phyloP scores from a whole-genome alignment of 2,329 filamentous ascomycete species.

The Penicillium sp. region DNA sequence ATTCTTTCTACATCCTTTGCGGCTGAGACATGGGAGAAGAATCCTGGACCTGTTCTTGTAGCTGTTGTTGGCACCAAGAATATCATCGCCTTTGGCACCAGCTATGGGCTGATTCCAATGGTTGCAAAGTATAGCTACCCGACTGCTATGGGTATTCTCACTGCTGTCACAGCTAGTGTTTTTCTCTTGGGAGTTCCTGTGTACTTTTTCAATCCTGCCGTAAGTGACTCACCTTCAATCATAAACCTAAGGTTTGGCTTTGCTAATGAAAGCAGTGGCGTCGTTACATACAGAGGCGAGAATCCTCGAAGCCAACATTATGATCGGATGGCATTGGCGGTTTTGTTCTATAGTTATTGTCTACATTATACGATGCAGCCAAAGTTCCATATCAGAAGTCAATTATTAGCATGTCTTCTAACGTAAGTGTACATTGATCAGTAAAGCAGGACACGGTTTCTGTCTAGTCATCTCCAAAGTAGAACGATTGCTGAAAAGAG shows the following conservation, averaged over 20 bases:
- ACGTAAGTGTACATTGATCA: neutral
- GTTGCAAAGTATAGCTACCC: conserved; percentile 25
- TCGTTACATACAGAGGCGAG: conserved; percentile 9
- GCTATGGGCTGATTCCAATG: conserved; percentile 30
- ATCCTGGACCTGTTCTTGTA: conserved; percentile 31
- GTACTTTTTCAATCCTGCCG: conserved; percentile 25
- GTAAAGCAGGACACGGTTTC: neutral
- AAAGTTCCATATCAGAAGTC: too few species aligned
- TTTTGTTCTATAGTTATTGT: neutral
- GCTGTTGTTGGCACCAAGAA: conserved; percentile 32
- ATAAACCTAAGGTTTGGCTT: neutral
- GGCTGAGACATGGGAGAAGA: conserved; percentile 34
- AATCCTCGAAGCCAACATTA: neutral
- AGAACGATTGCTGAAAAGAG: neutral
- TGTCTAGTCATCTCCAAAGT: neutral
- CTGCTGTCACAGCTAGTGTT: conserved; percentile 19
- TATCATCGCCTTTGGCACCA: conserved; percentile 28
- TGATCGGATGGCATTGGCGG: neutral
- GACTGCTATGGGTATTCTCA: conserved; percentile 24
- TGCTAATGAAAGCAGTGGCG: conserved; percentile 11
- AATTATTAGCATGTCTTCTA: too few species aligned
- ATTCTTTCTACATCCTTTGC: conserved; percentile 35
- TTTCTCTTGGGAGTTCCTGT: conserved; percentile 26
- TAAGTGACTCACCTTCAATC: conserved; percentile 2
- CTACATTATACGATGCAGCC: neutral